These are phyloP conservation scores for Chaetomium tenue DNA, from an alignment of 495 filamentous ascomycete species.

Conservation along the genomic window DNA sequence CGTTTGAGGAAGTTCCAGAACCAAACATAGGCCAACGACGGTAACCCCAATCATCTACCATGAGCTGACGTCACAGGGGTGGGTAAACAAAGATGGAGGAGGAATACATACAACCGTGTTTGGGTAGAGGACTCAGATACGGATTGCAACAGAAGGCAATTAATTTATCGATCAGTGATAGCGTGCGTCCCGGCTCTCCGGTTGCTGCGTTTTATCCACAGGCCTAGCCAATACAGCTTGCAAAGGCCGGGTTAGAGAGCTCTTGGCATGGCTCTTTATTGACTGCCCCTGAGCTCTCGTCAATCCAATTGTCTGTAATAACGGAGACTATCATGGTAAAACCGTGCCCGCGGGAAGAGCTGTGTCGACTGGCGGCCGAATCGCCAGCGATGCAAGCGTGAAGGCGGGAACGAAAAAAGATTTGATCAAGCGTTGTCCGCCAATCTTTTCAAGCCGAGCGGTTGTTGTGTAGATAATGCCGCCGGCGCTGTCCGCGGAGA, in stretches of 20 bases:
- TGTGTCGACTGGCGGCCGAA: neutral
- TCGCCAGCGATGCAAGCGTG: neutral
- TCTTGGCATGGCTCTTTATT: conserved; percentile 10
- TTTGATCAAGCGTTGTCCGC: too few species aligned
- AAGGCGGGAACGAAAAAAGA: too few species aligned
- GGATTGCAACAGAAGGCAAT: conserved; percentile 19
- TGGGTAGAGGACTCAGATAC: neutral
- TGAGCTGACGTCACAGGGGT: conserved; percentile 7
- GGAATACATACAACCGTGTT: neutral
- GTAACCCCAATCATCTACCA: conserved; percentile 13
- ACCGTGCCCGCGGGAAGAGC: neutral
- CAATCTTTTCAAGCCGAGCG: too few species aligned
- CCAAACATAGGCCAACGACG: conserved; percentile 5
- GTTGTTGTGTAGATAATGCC: too few species aligned
- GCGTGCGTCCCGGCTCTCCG: conserved; percentile 34
- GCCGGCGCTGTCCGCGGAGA: neutral
- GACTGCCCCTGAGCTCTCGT: neutral
- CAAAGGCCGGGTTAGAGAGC: conserved; percentile 14
- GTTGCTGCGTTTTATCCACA: conserved; percentile 31
- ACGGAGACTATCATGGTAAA: neutral
- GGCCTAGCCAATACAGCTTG: conserved; percentile 23
- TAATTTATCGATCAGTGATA: conserved; percentile 26
- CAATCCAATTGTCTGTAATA: neutral
- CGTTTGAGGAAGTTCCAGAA: neutral
- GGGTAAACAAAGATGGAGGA: neutral